These are phyloP conservation scores for Zea mays DNA, from an alignment of 176 grass and related monocot species.

Conservation along the genomic window DNA sequence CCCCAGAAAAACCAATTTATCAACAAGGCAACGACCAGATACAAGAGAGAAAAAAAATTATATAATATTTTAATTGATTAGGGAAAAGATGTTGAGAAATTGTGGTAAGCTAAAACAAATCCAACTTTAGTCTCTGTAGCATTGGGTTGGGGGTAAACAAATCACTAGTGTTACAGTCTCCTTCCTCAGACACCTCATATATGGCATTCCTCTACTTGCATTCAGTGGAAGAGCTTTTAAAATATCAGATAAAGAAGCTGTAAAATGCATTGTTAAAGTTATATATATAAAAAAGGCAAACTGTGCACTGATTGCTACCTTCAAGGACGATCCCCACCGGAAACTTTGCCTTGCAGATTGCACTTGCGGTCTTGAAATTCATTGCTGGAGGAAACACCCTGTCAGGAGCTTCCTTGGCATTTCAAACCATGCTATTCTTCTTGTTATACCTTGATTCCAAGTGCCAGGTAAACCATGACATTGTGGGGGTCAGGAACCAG, in stretches of 20 bases:
- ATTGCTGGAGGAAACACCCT: slow-evolving; percentile 8
- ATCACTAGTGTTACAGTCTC: too few species aligned
- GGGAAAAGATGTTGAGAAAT: neutral
- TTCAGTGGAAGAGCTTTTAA: neutral
- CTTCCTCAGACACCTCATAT: neutral
- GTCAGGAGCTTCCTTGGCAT: neutral
- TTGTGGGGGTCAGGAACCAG: slow-evolving; percentile 3
- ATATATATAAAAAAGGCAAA: neutral
- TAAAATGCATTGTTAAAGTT: neutral
- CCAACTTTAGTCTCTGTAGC: neutral
- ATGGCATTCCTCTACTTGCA: neutral
- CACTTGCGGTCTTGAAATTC: neutral
- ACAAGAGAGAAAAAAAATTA: neutral
- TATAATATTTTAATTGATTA: neutral
- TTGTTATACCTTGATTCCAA: slow-evolving; percentile 6
- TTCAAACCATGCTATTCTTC: neutral
- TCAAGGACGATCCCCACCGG: neutral
- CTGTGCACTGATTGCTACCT: slow-evolving; percentile 29
- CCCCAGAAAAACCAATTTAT: neutral
- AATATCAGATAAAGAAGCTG: neutral
- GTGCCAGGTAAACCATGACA: neutral
- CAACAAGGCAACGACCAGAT: neutral
- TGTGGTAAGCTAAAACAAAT: neutral
- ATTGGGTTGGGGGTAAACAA: neutral
- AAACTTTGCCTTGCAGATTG: neutral